A percentile compares a stretch with the other conserved stretches of the same genome.
Conservation (phyloP, 805 yeast species). For the Starmerella potacharoeniae region DNA sequence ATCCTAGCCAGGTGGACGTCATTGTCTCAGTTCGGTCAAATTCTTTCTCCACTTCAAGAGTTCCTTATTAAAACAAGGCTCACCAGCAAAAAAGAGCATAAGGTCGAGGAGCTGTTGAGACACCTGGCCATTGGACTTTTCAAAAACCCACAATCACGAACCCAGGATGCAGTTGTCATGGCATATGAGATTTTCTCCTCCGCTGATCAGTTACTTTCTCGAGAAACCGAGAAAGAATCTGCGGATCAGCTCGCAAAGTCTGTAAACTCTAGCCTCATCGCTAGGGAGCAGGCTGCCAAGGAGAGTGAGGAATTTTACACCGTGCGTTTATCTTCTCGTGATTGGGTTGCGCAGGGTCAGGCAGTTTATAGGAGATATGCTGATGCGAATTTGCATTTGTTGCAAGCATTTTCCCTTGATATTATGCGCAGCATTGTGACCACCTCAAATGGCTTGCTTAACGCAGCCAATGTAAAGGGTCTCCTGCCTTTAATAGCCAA, state of each 20-base stretch:
- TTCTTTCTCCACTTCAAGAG: constrained; percentile 59
- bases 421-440: constrained; percentile 55
- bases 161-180: constrained; percentile 50
- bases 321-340: constrained; percentile 54
- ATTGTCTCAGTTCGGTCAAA: constrained; percentile 42
- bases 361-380: constrained; percentile 36
- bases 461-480: constrained; percentile 50
- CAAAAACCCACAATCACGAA: constrained; percentile 49
- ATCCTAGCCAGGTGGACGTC: constrained; percentile 54
- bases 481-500: constrained; percentile 63
- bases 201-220: constrained; percentile 27
- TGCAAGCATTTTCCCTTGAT: constrained; percentile 71
- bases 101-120: constrained; percentile 66
- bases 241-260: constrained; percentile 10
- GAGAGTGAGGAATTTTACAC: constrained; percentile 56
- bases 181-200: constrained; percentile 63
- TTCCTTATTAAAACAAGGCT: constrained; percentile 52
- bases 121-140: constrained; percentile 70
- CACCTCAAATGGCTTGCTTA: constrained; percentile 41
- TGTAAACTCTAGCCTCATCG: constrained; percentile 10
- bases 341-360: constrained; percentile 32
- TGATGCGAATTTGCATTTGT: constrained; percentile 44
- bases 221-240: neutral
- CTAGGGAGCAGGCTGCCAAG: constrained; percentile 21
- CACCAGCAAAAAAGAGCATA: constrained; percentile 55